These are phyloP conservation scores for Aquilaria agallochum DNA, from an alignment of 441 rosid species.

Conservation along the genomic window DNA sequence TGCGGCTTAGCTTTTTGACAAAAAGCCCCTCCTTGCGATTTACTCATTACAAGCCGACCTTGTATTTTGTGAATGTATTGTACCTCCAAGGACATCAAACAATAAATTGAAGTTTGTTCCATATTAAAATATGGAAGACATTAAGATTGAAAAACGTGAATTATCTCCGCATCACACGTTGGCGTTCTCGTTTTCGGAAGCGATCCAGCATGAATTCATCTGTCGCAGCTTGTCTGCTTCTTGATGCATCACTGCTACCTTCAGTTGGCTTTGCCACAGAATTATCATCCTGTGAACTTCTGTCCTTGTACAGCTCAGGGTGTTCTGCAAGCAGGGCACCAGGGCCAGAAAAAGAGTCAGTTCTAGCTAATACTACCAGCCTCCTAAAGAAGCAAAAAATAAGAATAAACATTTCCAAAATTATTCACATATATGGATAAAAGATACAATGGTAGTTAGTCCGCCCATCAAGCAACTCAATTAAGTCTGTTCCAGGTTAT, in stretches of 20 bases:
- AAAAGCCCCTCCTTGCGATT: constrained; percentile 22
- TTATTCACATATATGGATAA: neutral
- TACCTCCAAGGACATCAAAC: neutral
- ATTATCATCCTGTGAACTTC: constrained; percentile 35
- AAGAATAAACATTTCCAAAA: neutral
- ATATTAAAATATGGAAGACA: neutral
- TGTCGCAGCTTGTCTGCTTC: constrained; percentile 90
- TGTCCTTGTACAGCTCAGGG: constrained; percentile 86
- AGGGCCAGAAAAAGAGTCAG: neutral
- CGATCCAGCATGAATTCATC: constrained; percentile 89
- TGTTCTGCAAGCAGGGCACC: constrained; percentile 45
- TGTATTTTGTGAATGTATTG: neutral
- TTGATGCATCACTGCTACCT: constrained; percentile 39
- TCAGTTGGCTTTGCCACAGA: constrained; percentile 54
- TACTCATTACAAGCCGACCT: neutral
- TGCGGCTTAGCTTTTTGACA: constrained; percentile 19
- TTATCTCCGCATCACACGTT: constrained; percentile 84
- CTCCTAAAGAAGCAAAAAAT: neutral
- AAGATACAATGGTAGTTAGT: neutral
- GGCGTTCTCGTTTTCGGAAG: constrained; percentile 88
- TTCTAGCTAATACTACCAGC: neutral
- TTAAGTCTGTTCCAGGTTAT: neutral
- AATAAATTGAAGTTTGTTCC: neutral
- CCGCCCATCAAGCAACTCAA: neutral
- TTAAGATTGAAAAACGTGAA: neutral